These are phyloP conservation scores for Cinnamomum micranthum DNA, from an alignment of 164 flowering plant genomes.

Conservation along the genomic window DNA sequence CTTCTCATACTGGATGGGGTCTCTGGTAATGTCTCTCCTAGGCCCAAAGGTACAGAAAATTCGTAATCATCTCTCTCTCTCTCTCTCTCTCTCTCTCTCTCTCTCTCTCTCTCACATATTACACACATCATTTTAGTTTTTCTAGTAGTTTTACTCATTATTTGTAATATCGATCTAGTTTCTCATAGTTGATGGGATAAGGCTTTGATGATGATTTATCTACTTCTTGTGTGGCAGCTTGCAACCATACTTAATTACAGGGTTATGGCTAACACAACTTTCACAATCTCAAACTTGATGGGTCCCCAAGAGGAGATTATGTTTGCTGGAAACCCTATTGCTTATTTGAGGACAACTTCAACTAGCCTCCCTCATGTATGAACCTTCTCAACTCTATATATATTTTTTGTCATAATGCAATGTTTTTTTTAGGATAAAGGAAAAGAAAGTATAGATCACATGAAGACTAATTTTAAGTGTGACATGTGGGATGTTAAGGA, in stretches of 20 bases:
- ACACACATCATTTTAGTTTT: neutral
- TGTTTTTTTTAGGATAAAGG: neutral
- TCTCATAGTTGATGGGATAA: too few species aligned
- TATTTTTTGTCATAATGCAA: neutral
- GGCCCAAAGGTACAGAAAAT: slow-evolving; percentile 53
- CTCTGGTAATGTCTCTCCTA: slow-evolving; percentile 40
- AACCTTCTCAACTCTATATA: neutral
- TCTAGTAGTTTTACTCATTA: neutral
- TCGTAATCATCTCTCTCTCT: neutral
- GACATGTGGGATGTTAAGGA: neutral
- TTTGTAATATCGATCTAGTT: too few species aligned
- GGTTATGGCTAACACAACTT: slow-evolving; percentile 61
- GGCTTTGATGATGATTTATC: neutral
- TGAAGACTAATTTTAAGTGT: neutral
- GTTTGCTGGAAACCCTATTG: slow-evolving; percentile 56
- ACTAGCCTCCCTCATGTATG: slow-evolving; percentile 62
- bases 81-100: neutral
- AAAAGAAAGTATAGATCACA: too few species aligned
- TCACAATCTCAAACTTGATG: slow-evolving; percentile 62
- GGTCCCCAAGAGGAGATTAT: slow-evolving; percentile 68
- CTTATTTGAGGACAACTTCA: slow-evolving; percentile 39
- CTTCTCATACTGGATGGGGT: slow-evolving; percentile 43
- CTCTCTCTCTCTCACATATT: neutral
- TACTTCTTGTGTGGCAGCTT: slow-evolving; percentile 23
- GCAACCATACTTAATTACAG: slow-evolving; percentile 54